phyloP scores from a whole-genome alignment of 495 filamentous ascomycete genomes.

The Elasticomyces elasticus region DNA sequence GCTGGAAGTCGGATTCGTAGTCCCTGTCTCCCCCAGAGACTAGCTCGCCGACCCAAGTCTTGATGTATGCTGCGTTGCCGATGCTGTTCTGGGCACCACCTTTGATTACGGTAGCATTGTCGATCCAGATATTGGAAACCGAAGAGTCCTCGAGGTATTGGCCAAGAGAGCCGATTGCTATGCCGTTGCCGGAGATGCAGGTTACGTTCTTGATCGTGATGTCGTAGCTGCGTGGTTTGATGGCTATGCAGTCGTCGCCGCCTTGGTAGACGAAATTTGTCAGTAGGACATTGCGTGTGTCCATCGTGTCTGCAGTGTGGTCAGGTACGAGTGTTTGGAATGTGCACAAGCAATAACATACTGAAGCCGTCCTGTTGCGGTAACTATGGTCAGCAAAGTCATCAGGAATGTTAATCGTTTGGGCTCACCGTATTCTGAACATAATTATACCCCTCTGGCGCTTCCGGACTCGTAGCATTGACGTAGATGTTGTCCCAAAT shows the following conservation, averaged over 20 bases:
- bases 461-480: conserved; percentile 42
- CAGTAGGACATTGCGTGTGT: conserved; percentile 41
- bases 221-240: conserved; percentile 48
- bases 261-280: conserved; percentile 50
- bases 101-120: conserved; percentile 38
- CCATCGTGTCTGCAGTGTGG: conserved; percentile 40
- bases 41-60: conserved; percentile 46
- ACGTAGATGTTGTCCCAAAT: conserved; percentile 41
- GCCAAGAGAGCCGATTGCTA: conserved; percentile 47
- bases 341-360: neutral
- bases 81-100: conserved; percentile 37
- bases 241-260: conserved; percentile 49
- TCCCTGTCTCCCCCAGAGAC: conserved; percentile 30
- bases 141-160: conserved; percentile 48
- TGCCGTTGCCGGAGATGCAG: conserved; percentile 47
- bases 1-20: conserved; percentile 41
- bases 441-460: conserved; percentile 45
- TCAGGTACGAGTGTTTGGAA: conserved; percentile 8
- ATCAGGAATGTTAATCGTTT: conserved; percentile 12
- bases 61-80: conserved; percentile 46
- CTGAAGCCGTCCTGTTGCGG: conserved; percentile 22
- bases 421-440: conserved; percentile 52
- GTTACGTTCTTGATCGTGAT: conserved; percentile 43
- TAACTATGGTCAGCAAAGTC: conserved; percentile 14
- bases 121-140: conserved; percentile 39